These are phyloP conservation scores for Peniophora sp. DNA, from an alignment of 1,284 basidiomycete species.

Conservation along the genomic window DNA sequence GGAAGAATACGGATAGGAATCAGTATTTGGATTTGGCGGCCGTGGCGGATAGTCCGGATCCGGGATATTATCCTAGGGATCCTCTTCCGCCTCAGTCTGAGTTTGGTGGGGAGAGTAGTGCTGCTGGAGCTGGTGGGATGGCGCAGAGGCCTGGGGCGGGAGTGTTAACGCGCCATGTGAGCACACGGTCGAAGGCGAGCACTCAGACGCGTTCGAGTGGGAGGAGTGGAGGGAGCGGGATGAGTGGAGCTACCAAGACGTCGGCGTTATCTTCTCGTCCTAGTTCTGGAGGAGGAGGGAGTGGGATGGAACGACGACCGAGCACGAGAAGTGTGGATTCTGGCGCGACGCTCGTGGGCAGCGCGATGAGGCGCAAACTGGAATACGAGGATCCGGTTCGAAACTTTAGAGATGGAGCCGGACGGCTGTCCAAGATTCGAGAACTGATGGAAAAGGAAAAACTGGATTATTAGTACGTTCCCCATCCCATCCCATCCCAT, in stretches of 20 bases:
- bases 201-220: conserved; percentile 6
- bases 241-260: conserved; percentile 10
- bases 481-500: conserved; percentile 2
- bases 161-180: conserved; percentile 19
- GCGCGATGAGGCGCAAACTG: conserved; percentile 59
- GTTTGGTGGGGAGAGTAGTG: conserved; percentile 24
- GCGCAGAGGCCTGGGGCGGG: too few species aligned
- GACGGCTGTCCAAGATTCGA: conserved; percentile 60
- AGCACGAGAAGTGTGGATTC: conserved; percentile 38
- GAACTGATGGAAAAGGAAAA: conserved; percentile 66
- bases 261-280: conserved; percentile 8
- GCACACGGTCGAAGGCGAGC: conserved; percentile 20
- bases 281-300: conserved; percentile 8
- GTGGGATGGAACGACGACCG: conserved; percentile 18
- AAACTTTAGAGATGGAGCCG: conserved; percentile 47
- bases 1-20: too few species aligned
- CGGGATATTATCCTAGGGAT: conserved; percentile 16
- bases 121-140: too few species aligned
- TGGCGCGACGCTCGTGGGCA: conserved; percentile 63
- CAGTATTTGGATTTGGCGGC: too few species aligned
- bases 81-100: conserved; percentile 30
- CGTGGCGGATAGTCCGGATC: too few species aligned
- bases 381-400: conserved; percentile 50
- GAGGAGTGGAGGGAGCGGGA: conserved; percentile 9
- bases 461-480: conserved; percentile 80